Percentiles rank a stretch among this genome's conserved stretches.
phyloP scores from a whole-genome alignment of 2,329 filamentous ascomycete species.

The Blastomyces silverae region DNA sequence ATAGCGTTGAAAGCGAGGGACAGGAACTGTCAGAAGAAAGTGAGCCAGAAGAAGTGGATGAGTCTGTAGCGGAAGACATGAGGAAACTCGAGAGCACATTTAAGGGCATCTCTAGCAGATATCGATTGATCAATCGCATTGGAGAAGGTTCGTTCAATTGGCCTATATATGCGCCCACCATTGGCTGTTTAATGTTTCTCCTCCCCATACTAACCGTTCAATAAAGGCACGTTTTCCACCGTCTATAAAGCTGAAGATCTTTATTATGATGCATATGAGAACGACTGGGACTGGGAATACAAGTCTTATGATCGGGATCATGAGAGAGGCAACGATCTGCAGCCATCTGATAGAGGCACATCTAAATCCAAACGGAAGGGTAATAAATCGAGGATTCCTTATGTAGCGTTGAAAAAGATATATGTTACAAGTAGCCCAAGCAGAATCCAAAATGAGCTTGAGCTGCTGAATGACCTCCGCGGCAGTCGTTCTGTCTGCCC shows the following conservation, averaged over 20 bases:
- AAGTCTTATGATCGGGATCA: conserved; percentile 39
- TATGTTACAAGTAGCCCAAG: conserved; percentile 94
- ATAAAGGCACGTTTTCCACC: conserved; percentile 86
- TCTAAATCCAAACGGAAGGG: conserved; percentile 25
- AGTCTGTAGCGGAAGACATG: conserved; percentile 73
- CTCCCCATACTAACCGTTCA: conserved; percentile 17
- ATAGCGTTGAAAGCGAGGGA: conserved; percentile 17
- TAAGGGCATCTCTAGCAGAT: conserved; percentile 73
- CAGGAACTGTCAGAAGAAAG: conserved; percentile 25
- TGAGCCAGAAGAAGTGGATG: conserved; percentile 36
- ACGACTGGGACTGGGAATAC: conserved; percentile 73
- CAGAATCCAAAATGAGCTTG: conserved; percentile 92
- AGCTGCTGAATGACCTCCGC: conserved; percentile 80
- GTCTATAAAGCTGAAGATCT: conserved; percentile 98
- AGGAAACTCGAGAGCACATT: conserved; percentile 74
- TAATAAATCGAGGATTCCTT: conserved; percentile 56
- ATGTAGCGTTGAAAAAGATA: conserved; percentile 97
- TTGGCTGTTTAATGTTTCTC: neutral
- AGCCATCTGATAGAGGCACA: conserved; percentile 22
- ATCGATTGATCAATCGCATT: conserved; percentile 90
- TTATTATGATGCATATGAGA: conserved; percentile 72
- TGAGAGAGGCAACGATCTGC: conserved; percentile 21
- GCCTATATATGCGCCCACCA: neutral
- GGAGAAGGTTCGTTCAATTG: conserved; percentile 66
- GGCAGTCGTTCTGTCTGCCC: conserved; percentile 82